Base-by-base conservation (phyloP, 352 stramenopile genomes). In the Pythium utonaiense region DNA sequence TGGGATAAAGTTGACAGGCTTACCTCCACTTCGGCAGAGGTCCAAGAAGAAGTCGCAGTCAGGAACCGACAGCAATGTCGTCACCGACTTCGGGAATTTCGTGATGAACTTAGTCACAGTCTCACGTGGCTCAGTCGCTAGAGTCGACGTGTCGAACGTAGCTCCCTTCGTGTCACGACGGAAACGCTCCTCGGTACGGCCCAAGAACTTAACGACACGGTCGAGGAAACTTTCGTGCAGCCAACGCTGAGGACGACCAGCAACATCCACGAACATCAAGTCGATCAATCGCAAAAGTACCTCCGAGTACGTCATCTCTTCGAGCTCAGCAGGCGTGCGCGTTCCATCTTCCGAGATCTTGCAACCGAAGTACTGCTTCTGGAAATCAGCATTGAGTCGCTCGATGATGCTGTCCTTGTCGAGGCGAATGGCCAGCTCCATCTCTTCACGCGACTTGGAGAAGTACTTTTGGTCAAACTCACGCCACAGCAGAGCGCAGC, bases 401-500 rank as follows among this genome's bases (percentile, higher is more conserved):
- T 66, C 66, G 36, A 94, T 91, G 53, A 95, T 94, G 40, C 74
- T 45, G 19, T 88, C 70, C 73, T 90, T 91, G 70, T 91, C 82
- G 5, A 83, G 49, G 12, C 80, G 70, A 21, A 96, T 74, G 3
- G 83, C 78, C 3, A 80, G 57, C 49, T 78, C 80, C 24, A 91
- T 65, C 52, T 95, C 78, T 7, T 90, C 86, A 33, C 78, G 78
- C 19, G 83, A 73, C 44, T 88, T 80, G 3, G 71, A 80, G 44
- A 95, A 96, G 67, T 93, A 96, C 67, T 90, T 91, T 14, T 86
- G 71, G 60, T 95, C 88, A 36, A 95, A 91, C 53, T 93, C 80
- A 49, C 83, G 80, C 88, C 88, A 96, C 31, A 91, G 64, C 45
- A 90, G 17, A 50, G 65, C 75, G 53, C 88, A 80, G 28, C 86